Percentiles rank a stretch among this genome's conserved stretches.
Conservation (phyloP, 768 basidiomycete genomes). For the Lentinus brumalis region DNA sequence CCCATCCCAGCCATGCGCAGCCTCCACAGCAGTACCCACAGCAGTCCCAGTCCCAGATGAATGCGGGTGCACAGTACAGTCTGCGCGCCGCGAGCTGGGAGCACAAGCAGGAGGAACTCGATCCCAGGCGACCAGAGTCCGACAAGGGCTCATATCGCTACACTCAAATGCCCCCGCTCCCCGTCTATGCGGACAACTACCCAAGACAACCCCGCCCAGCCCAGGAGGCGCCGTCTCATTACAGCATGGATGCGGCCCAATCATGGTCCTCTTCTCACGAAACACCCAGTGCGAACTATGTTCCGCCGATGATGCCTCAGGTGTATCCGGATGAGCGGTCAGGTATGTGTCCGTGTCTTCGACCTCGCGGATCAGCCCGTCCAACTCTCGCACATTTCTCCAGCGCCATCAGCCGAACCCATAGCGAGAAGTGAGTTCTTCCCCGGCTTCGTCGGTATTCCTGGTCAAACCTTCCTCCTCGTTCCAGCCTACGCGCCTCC, state of each 20-base stretch:
- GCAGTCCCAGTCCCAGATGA: slow-evolving; percentile 21
- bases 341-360: slow-evolving; percentile 38
- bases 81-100: slow-evolving; percentile 69
- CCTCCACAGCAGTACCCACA: slow-evolving; percentile 13
- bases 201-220: slow-evolving; percentile 19
- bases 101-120: slow-evolving; percentile 38
- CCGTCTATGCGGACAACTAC: slow-evolving; percentile 29
- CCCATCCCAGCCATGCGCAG: slow-evolving; percentile 18
- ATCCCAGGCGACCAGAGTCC: slow-evolving; percentile 37
- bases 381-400: not conserved
- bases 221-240: slow-evolving; percentile 25
- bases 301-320: slow-evolving; percentile 44
- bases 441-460: not conserved
- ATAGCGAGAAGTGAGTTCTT: slow-evolving; percentile 14
- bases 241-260: slow-evolving; percentile 25
- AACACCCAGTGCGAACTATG: slow-evolving; percentile 41
- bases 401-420: slow-evolving; percentile 9
- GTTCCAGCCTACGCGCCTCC: not conserved
- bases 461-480: not conserved
- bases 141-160: slow-evolving; percentile 37
- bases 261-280: slow-evolving; percentile 38
- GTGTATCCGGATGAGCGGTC: slow-evolving; percentile 62
- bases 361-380: slow-evolving; percentile 7
- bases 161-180: slow-evolving; percentile 29
- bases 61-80: slow-evolving; percentile 38